phyloP scores from a whole-genome alignment of 192 early-diverging fungal species.

The Coemansia sp. region DNA sequence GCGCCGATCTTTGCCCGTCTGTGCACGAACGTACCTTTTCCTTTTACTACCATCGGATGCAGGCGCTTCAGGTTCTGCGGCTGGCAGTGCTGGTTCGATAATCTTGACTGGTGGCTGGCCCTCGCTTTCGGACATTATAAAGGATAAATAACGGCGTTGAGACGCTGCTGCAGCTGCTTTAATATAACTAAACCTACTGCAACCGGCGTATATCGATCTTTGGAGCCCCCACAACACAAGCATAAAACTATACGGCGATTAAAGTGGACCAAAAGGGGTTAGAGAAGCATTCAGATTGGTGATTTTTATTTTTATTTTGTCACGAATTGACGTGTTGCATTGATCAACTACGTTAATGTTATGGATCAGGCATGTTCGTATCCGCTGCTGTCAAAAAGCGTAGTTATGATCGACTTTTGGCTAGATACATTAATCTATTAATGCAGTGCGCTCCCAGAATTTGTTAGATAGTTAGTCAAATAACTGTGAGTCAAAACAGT shows the following conservation, averaged over 20 bases:
- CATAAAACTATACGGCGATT: background rate
- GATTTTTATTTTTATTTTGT: background rate
- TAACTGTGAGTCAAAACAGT: too few relatives aligned
- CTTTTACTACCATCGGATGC: background rate
- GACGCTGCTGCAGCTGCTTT: background rate
- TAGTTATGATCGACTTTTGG: background rate
- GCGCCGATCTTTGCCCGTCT: conserved; percentile 49
- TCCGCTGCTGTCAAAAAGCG: background rate
- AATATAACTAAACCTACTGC: background rate
- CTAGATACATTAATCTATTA: background rate
- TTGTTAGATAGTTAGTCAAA: background rate
- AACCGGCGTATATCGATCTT: background rate
- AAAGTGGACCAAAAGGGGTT: background rate
- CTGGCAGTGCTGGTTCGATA: background rate
- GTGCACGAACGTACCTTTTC: conserved; percentile 24
- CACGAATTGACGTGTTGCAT: background rate
- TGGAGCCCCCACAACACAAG: background rate
- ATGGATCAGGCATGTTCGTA: background rate
- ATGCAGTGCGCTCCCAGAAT: background rate
- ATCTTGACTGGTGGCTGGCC: background rate
- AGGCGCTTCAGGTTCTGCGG: background rate
- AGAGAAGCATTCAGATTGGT: background rate
- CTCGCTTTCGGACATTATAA: background rate
- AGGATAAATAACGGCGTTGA: background rate
- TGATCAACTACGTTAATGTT: background rate